Evolutionary conservation across 805 yeast species (phyloP).

Genomic region (Lachancea thermotolerans): DNA sequence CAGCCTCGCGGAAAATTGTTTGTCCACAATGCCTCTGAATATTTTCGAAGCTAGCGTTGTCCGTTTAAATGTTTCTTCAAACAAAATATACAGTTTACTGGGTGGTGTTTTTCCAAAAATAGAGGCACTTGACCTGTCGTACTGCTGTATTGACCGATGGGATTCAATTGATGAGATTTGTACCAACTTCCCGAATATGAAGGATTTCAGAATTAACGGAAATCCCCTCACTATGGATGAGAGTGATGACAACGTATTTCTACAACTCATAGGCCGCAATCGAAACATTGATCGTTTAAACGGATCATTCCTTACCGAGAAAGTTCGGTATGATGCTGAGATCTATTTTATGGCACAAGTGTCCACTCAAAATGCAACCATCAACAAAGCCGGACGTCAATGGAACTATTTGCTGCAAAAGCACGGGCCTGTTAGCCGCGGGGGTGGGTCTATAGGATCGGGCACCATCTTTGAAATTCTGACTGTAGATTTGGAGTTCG

Average conservation of each 20-base stretch:
- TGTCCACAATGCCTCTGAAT: neutral
- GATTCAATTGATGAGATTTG: neutral
- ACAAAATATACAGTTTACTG: neutral
- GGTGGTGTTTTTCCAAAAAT: neutral
- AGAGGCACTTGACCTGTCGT: neutral
- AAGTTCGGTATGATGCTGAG: constrained; percentile 59
- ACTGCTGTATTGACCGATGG: neutral
- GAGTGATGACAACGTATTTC: constrained; percentile 11
- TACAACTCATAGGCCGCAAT: constrained; percentile 42
- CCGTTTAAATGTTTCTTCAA: neutral
- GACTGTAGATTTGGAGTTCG: constrained; percentile 5
- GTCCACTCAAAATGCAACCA: constrained; percentile 19
- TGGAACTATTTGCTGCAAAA: constrained; percentile 38
- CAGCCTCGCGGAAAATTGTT: constrained; percentile 16
- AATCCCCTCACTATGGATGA: constrained; percentile 44
- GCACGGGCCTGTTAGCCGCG: constrained; percentile 1
- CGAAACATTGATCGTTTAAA: constrained; percentile 40
- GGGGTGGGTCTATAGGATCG: neutral
- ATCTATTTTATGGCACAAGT: constrained; percentile 55
- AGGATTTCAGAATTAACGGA: constrained; percentile 40
- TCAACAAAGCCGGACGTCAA: constrained; percentile 19
- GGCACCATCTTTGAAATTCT: neutral
- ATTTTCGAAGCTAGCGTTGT: neutral
- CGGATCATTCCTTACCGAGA: constrained; percentile 44
- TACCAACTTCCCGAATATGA: constrained; percentile 36